phyloP scores from a whole-genome alignment of 2,329 filamentous ascomycete species.

The Dryadomyces quercus-mongolicae region DNA sequence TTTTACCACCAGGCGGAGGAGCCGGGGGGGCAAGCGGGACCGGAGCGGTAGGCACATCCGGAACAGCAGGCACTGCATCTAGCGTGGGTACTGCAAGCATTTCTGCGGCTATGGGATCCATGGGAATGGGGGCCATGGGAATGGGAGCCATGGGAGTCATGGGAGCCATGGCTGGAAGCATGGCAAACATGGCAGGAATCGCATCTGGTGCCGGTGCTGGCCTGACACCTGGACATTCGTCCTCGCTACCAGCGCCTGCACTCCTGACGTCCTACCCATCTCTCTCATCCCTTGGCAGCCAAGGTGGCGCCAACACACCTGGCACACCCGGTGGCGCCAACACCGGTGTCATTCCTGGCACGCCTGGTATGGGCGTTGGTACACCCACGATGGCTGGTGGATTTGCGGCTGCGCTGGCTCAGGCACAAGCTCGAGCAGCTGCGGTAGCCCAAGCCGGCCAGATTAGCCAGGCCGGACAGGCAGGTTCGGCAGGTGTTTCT shows the following conservation, averaged over 20 bases:
- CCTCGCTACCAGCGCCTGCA: background rate
- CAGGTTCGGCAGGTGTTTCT: background rate
- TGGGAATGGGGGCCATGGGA: background rate
- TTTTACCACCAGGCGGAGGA: slow-evolving; percentile 48
- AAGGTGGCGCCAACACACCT: slow-evolving; percentile 1
- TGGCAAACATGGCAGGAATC: background rate
- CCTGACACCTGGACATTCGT: background rate
- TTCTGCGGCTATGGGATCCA: slow-evolving; percentile 24
- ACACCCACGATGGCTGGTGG: slow-evolving; percentile 4
- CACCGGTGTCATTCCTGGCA: background rate
- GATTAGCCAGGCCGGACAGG: background rate
- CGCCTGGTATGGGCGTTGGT: slow-evolving; percentile 2
- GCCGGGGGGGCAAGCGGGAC: slow-evolving; percentile 3
- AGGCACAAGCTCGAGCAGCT: background rate
- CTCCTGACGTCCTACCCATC: background rate
- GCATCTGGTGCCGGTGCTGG: background rate
- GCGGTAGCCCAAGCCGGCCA: background rate
- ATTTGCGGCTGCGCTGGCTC: slow-evolving; percentile 2
- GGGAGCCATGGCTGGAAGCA: background rate
- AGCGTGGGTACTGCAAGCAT: background rate
- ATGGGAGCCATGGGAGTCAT: background rate
- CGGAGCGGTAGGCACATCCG: background rate
- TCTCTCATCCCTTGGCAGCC: background rate
- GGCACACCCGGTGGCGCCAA: slow-evolving; percentile 3
- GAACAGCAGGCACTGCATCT: background rate